Base-by-base conservation (phyloP, 1,284 basidiomycete species). In the Apiotrichum mycotoxinovorans region DNA sequence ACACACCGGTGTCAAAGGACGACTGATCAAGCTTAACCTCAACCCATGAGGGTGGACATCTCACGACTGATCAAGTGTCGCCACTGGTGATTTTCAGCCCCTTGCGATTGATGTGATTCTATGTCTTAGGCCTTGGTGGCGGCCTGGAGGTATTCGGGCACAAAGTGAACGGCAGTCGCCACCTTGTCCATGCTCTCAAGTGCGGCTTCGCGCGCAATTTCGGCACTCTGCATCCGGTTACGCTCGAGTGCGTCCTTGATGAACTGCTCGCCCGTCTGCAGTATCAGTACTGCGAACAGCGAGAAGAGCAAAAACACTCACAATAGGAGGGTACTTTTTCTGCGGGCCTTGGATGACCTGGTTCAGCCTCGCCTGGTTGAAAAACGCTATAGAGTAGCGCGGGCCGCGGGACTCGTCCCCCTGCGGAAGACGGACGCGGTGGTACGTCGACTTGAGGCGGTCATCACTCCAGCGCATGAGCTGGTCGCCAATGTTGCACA, bases 401-500 rank as follows among this genome's bases (percentile, higher is more conserved):
- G 65, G 58, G 1, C 64, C 61, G 9, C 60, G 50, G 10, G 61
- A 52, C 47, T 70, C 66, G 26, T 27, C 26, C 4, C 65, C 66
- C 34, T 65, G 50, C 20, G 68, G 68, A 12, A 69, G 56, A 14
- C 67, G 60, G 10, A 70, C 68, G 10, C 68, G 66, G 56, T 70
- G 68, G 55, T 67, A 70, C 14, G 67, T 70, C 17, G 62, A 64
- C 52, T 70, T 70, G 33, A 70, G 60, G 12, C 66, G 54, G 52
- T 70, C 68, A 45, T 70, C 68, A 30, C 60, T 64, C 68, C 68
- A 70, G 60, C 63, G 45, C 48, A 47, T 70, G 34, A 70, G 61
- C 55, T 69, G 67, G 49, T 70, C 68, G n/a, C 68, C 68, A 26
- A 70, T 70, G 52, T 70, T 70, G 60, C 68, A 70, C 25, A 70